Evolutionary conservation across 2,329 filamentous ascomycete genomes (phyloP), one percentile per base, ranked within the genome.

Genomic region (Rosellinia necatrix): DNA sequence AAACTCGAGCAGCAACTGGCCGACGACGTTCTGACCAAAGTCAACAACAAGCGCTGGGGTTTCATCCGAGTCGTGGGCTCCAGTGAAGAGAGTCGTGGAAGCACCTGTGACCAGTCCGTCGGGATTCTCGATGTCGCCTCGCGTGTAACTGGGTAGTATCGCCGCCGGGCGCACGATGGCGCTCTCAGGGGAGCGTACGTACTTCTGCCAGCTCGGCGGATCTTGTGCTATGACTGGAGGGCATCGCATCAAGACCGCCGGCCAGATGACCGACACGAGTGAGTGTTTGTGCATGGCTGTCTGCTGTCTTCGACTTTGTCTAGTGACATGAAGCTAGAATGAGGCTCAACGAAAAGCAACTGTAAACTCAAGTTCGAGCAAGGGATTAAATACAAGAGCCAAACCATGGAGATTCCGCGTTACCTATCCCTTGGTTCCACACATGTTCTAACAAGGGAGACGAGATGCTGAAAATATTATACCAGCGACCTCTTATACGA

Each of bases 1-100:
- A 55, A 81, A 80, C 6, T 70, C 65, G 35, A 81, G 76, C 3
- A 67, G 70, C 3, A 80, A 53, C 30, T 74, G 66, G 0, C 79
- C 79, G 6, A 74, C 78, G 3, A 77, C 69, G 50, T 80, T 79
- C 48, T 75, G 73, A 1, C 79, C 79, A 63, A 80, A 81, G 60
- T 81, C 79, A n/a, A 81, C 61, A 12, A 80, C 74, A 7, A 81
- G 62, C 1, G 69, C 69, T 1, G 78, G 76, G 0, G 65, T 51
- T 3, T 66, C 60, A 5, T 65, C 56, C 4, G 50, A 41, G 3
- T 44, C n/a, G 0, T 41, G 41, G 1, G n/a, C 21, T 4, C 71
- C 68, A 2, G 52, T 67, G 30, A 79, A 64, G 0, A 74, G 63
- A 1, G 74, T 73, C 3, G 69, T 50, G 12, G 57, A 56, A 12